These are phyloP conservation scores for Neofusicoccum sp. DNA, from an alignment of 2,329 filamentous ascomycete species.

Conservation along the genomic window DNA sequence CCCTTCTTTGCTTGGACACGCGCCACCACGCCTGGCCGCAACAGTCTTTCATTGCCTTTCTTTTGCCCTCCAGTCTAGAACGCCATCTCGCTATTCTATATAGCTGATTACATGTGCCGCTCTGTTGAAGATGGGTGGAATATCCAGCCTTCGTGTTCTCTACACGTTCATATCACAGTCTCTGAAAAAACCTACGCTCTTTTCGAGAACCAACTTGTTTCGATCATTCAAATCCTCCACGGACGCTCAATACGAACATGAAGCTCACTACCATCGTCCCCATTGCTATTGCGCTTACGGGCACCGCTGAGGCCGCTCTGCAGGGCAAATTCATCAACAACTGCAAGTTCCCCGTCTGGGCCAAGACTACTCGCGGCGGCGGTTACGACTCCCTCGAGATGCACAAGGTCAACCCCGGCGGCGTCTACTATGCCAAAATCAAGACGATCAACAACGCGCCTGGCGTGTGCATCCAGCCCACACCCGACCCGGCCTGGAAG, in stretches of 20 bases:
- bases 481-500: neutral
- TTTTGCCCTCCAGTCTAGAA: too few relatives aligned
- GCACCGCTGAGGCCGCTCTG: neutral
- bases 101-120: too few relatives aligned
- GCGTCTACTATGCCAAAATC: neutral
- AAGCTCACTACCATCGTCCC: neutral
- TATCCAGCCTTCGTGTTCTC: neutral
- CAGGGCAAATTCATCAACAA: conserved; percentile 1
- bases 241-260: neutral
- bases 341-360: conserved; percentile 3
- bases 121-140: too few relatives aligned
- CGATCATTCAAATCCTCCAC: neutral
- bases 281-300: neutral
- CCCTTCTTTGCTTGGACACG: neutral
- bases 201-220: too few relatives aligned
- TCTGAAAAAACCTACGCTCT: too few relatives aligned
- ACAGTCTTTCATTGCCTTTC: too few relatives aligned
- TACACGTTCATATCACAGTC: neutral
- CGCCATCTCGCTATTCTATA: too few relatives aligned
- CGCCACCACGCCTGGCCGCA: too few relatives aligned
- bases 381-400: conserved; percentile 3
- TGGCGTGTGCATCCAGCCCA: neutral
- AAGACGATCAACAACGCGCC: neutral
- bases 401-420: neutral
- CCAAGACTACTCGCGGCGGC: conserved; percentile 5